Evolutionary conservation across 1,284 basidiomycete species (phyloP).

Genomic region (Rhodotorula glutinis): DNA sequence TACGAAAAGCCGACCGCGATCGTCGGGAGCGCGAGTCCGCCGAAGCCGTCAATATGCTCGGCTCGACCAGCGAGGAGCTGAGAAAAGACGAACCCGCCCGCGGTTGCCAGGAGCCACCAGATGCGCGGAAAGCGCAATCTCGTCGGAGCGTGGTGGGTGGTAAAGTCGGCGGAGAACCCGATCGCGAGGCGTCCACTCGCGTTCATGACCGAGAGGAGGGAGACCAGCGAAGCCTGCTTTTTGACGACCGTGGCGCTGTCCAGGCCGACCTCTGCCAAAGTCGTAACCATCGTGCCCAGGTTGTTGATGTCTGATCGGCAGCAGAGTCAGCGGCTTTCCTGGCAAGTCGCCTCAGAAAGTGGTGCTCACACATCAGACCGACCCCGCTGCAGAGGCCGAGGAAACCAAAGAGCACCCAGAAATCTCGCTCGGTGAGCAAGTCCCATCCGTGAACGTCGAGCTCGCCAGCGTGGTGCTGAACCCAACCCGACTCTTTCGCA

Average conservation of each 20-base stretch:
- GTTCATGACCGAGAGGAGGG: slow-evolving; percentile 28
- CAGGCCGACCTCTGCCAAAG: slow-evolving; percentile 3
- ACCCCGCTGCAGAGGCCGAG: slow-evolving; percentile 26
- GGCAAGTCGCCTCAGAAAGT: background rate
- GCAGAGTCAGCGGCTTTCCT: background rate
- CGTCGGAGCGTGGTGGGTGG: slow-evolving; percentile 16
- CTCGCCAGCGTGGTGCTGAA: slow-evolving; percentile 17
- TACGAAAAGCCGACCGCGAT: slow-evolving; percentile 26
- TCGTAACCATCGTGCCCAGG: slow-evolving; percentile 21
- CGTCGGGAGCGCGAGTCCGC: slow-evolving; percentile 17
- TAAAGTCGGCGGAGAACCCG: slow-evolving; percentile 19
- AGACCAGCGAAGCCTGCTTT: slow-evolving; percentile 25
- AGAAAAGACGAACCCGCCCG: slow-evolving; percentile 24
- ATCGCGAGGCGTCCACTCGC: slow-evolving; percentile 20
- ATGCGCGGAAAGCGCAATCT: slow-evolving; percentile 21
- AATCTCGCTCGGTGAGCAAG: slow-evolving; percentile 22
- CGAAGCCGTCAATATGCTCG: slow-evolving; percentile 9
- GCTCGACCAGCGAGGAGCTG: slow-evolving; percentile 21
- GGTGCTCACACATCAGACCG: slow-evolving; percentile 24
- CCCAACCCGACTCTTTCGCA: background rate
- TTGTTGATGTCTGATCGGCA: slow-evolving; percentile 27
- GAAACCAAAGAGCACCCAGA: slow-evolving; percentile 15
- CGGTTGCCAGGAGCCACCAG: slow-evolving; percentile 29
- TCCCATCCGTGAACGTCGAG: slow-evolving; percentile 20
- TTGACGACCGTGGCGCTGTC: background rate